phyloP scores from a whole-genome alignment of 1,284 basidiomycete genomes.

The Ceratobasidium sp. region DNA sequence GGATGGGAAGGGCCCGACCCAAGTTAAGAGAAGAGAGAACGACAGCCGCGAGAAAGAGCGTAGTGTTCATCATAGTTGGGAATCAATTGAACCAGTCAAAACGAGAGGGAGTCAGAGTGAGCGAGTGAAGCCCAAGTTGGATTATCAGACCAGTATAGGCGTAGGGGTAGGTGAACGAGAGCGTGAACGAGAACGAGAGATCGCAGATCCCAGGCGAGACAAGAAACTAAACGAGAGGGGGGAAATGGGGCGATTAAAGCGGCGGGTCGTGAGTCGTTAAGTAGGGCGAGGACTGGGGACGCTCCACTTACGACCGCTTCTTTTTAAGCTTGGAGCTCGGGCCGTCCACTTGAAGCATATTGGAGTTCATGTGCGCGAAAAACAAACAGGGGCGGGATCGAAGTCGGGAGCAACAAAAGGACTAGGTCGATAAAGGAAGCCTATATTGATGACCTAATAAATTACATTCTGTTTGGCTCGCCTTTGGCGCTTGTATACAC shows the following conservation, averaged over 20 bases:
- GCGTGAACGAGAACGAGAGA: constrained; percentile 25
- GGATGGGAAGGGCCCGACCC: constrained; percentile 28
- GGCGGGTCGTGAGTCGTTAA: constrained; percentile 11
- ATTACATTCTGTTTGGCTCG: not conserved
- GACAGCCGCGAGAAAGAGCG: not conserved
- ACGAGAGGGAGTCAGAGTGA: not conserved
- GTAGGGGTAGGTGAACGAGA: constrained; percentile 21
- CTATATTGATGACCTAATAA: not conserved
- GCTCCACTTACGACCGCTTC: constrained; percentile 33
- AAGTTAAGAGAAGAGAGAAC: not conserved
- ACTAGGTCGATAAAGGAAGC: constrained; percentile 6
- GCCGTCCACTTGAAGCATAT: constrained; percentile 18
- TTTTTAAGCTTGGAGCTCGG: constrained; percentile 21
- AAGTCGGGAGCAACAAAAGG: constrained; percentile 11
- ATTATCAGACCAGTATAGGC: constrained; percentile 31
- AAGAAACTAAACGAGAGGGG: constrained; percentile 20
- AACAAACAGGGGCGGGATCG: not conserved
- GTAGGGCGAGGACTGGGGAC: not conserved
- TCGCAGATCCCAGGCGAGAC: constrained; percentile 29
- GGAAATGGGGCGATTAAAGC: constrained; percentile 6
- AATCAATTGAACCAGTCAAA: constrained; percentile 6
- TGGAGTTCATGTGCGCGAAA: constrained; percentile 6
- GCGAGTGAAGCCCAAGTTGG: constrained; percentile 11
- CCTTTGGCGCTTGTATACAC: constrained; percentile 1
- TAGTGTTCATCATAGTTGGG: not conserved